phyloP scores from a whole-genome alignment of 768 basidiomycete genomes.

The Tricholoma terreum region DNA sequence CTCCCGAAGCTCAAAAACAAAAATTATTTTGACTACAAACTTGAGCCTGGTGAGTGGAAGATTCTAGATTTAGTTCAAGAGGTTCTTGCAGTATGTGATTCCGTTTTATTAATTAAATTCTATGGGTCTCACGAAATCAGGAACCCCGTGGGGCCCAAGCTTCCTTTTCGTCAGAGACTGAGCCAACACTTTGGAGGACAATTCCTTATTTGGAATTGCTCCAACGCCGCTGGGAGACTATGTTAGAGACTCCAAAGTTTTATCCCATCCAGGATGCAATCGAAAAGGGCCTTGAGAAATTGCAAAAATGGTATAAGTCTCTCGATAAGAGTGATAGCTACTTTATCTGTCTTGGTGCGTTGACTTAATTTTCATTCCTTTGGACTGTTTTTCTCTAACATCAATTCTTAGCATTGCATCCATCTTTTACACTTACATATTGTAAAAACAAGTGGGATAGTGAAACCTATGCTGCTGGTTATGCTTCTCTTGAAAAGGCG shows the following conservation, averaged over 20 bases:
- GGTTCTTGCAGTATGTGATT: constrained; percentile 17
- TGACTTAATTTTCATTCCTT: not conserved
- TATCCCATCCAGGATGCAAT: constrained; percentile 15
- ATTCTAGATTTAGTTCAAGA: constrained; percentile 20
- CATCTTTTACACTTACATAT: constrained; percentile 21
- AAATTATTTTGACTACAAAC: constrained; percentile 20
- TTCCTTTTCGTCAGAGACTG: constrained; percentile 20
- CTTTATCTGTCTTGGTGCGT: constrained; percentile 24
- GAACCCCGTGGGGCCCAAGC: constrained; percentile 21
- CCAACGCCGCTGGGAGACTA: constrained; percentile 14
- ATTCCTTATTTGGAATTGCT: constrained; percentile 28
- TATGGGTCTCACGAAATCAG: constrained; percentile 6
- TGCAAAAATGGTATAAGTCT: constrained; percentile 25
- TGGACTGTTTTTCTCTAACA: not conserved
- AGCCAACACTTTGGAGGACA: constrained; percentile 21
- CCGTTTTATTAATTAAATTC: constrained; percentile 1
- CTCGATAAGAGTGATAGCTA: constrained; percentile 21
- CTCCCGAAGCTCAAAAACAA: constrained; percentile 25
- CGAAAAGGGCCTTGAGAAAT: constrained; percentile 19
- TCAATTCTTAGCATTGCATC: constrained; percentile 19
- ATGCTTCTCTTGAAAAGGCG: constrained; percentile 11
- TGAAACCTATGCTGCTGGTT: constrained; percentile 6
- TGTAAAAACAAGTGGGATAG: constrained; percentile 16
- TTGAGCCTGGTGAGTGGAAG: constrained; percentile 20
- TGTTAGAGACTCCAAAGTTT: constrained; percentile 16